A percentile compares a stretch with the other conserved stretches of the same genome.
These are phyloP conservation scores for Entomophthora muscae DNA, from an alignment of 371 early-diverging fungal species.

Conservation along the genomic window DNA sequence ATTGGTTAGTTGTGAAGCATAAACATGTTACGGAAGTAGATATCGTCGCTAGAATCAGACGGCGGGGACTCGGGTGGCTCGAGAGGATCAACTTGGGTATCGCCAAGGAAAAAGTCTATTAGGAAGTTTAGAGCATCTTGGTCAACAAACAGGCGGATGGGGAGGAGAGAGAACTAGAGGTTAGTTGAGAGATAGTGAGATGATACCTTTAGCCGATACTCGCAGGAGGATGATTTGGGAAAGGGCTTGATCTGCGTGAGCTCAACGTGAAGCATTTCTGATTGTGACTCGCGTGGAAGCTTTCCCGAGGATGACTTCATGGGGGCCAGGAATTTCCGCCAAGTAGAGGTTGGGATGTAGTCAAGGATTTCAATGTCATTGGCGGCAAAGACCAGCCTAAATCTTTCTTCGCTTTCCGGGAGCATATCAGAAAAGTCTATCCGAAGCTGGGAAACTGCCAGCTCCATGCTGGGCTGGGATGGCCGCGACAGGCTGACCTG, in stretches of 20 bases:
- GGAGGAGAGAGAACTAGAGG: conserved; percentile 35
- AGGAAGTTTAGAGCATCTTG: conserved; percentile 84
- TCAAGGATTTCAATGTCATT: conserved; percentile 61
- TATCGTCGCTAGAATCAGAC: conserved; percentile 9
- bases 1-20: background rate
- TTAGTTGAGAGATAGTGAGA: background rate
- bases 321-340: conserved; percentile 55
- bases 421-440: conserved; percentile 21
- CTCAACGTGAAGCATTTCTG: conserved; percentile 45
- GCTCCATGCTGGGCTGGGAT: background rate
- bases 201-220: conserved; percentile 34
- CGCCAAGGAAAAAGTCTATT: conserved; percentile 45
- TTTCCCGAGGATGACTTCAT: conserved; percentile 32
- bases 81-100: background rate
- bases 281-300: conserved; percentile 35
- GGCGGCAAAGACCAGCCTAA: conserved; percentile 27
- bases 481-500: background rate
- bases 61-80: background rate
- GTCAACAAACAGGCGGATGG: conserved; percentile 75
- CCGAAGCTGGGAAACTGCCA: background rate
- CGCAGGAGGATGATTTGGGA: conserved; percentile 26
- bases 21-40: conserved; percentile 42
- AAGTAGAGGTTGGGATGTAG: conserved; percentile 48
- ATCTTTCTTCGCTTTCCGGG: conserved; percentile 21
- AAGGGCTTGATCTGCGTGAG: conserved; percentile 40